Evolutionary conservation across 2,329 filamentous ascomycete species (phyloP).

Genomic region (Hypoxylon sp.): DNA sequence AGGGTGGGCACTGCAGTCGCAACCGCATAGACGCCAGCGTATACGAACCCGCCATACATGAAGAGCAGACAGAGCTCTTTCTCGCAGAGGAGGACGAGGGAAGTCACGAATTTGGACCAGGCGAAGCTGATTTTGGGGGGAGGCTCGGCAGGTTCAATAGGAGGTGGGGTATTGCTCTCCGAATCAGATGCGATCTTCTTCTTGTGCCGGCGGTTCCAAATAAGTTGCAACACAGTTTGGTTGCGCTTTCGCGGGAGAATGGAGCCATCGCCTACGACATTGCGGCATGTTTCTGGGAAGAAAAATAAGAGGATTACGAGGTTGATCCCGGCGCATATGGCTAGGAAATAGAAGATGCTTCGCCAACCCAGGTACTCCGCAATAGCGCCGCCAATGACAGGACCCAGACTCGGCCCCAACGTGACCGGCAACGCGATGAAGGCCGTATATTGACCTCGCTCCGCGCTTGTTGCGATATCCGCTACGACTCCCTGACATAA

Average conservation of each 20-base stretch:
- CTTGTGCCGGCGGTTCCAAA: constrained; percentile 34
- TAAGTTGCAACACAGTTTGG: constrained; percentile 51
- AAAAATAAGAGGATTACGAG: constrained; percentile 66
- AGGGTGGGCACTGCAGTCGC: constrained; percentile 66
- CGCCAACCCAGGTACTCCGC: constrained; percentile 73
- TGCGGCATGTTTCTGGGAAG: constrained; percentile 70
- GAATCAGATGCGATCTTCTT: constrained; percentile 48
- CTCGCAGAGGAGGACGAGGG: constrained; percentile 68
- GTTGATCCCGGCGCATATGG: constrained; percentile 65
- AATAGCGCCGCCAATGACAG: constrained; percentile 63
- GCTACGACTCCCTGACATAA: constrained; percentile 66
- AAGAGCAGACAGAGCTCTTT: constrained; percentile 69
- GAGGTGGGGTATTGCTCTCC: constrained; percentile 60
- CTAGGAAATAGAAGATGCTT: constrained; percentile 76
- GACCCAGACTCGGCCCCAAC: constrained; percentile 60
- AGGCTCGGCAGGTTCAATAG: constrained; percentile 50
- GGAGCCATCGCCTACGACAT: constrained; percentile 72
- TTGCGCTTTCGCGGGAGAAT: constrained; percentile 70
- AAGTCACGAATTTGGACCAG: constrained; percentile 60
- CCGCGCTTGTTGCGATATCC: constrained; percentile 68
- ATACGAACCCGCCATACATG: constrained; percentile 67
- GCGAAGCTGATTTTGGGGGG: constrained; percentile 44
- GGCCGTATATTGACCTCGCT: constrained; percentile 68
- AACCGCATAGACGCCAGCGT: constrained; percentile 69
- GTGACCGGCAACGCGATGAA: constrained; percentile 60